Conservation (phyloP, 352 stramenopile species). For the Phytophthora podocarpi region DNA sequence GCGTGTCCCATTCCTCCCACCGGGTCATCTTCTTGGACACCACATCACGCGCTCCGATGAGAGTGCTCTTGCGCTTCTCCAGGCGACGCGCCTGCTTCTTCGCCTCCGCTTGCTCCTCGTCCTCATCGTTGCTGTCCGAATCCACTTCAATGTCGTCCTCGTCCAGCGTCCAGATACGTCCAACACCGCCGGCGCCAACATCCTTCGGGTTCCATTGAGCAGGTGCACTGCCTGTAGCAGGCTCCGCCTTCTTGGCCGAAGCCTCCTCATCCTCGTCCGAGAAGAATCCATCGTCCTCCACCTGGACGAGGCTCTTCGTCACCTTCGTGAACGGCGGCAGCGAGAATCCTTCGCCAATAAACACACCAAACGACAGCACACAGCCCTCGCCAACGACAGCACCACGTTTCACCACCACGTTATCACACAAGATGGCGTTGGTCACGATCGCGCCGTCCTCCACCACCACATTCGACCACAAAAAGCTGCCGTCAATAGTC, state of each 20-base stretch:
- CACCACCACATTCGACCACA: constrained; percentile 85
- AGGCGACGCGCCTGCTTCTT: constrained; percentile 46
- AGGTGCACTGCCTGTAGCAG: background rate
- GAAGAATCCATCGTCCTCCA: constrained; percentile 77
- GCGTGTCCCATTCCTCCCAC: constrained; percentile 82
- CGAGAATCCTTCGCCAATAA: constrained; percentile 77
- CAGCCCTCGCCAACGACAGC: constrained; percentile 76
- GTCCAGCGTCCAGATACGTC: constrained; percentile 83
- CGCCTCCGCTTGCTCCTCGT: constrained; percentile 32
- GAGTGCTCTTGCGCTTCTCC: constrained; percentile 71
- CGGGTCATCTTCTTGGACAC: constrained; percentile 57
- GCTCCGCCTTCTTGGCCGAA: constrained; percentile 17
- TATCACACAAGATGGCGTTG: constrained; percentile 86
- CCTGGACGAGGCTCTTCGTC: constrained; percentile 58
- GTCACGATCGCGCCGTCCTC: constrained; percentile 79
- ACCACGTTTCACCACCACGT: constrained; percentile 72
- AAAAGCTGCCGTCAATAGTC: constrained; percentile 70
- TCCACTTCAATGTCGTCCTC: constrained; percentile 85
- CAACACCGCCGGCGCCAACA: constrained; percentile 72
- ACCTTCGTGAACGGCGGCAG: constrained; percentile 82
- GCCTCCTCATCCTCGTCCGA: constrained; percentile 60
- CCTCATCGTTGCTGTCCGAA: constrained; percentile 63
- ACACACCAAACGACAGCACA: constrained; percentile 81
- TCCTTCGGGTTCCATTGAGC: constrained; percentile 68
- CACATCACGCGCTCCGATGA: constrained; percentile 72